A percentile compares a stretch with the other conserved stretches of the same genome.
Conservation (phyloP, 495 filamentous ascomycete genomes). For the Penicillium waksmanii region DNA sequence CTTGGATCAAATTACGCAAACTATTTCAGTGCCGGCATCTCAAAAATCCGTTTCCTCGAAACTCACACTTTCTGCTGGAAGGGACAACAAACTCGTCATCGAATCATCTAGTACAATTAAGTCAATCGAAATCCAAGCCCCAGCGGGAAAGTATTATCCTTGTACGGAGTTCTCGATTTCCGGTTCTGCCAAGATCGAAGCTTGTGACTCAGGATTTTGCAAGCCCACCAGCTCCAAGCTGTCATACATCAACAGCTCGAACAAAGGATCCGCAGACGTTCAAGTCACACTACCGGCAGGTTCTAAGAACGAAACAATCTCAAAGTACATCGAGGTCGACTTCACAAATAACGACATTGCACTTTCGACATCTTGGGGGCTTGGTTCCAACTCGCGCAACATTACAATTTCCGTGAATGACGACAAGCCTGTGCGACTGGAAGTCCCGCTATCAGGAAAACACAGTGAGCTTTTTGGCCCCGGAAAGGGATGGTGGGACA, state of each 20-base stretch:
- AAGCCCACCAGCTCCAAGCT: slow-evolving; percentile 5
- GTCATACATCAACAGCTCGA: slow-evolving; percentile 9
- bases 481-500: slow-evolving; percentile 53
- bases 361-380: slow-evolving; percentile 43
- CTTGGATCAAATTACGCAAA: not conserved
- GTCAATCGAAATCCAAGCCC: not conserved
- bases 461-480: slow-evolving; percentile 50
- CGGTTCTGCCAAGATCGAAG: not conserved
- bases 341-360: slow-evolving; percentile 59
- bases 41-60: not conserved
- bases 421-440: slow-evolving; percentile 41
- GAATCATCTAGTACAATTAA: not conserved
- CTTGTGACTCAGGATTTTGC: slow-evolving; percentile 8
- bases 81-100: slow-evolving; percentile 9
- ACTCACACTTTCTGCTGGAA: not conserved
- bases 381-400: slow-evolving; percentile 49
- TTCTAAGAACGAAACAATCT: slow-evolving; percentile 8
- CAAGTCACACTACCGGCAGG: slow-evolving; percentile 13
- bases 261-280: slow-evolving; percentile 22
- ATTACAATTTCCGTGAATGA: slow-evolving; percentile 51
- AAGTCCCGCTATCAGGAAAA: slow-evolving; percentile 51
- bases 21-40: not conserved
- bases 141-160: not conserved
- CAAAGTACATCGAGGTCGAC: slow-evolving; percentile 48
- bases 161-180: not conserved